Evolutionary conservation across 108 stramenopile genomes (phyloP).

Genomic region (Parietichytrium sp.): DNA sequence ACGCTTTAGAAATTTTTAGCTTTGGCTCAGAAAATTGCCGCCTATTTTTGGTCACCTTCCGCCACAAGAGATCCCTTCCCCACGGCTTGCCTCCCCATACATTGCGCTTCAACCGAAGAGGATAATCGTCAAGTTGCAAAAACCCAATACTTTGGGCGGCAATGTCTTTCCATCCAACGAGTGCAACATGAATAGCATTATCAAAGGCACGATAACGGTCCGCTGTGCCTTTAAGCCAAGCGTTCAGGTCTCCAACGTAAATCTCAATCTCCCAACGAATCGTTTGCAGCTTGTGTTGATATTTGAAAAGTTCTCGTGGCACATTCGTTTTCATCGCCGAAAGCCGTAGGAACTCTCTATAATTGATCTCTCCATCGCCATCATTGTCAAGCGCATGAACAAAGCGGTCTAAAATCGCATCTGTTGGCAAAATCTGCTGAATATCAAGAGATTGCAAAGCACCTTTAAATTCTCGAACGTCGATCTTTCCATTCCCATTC

Average conservation of each 20-base stretch:
- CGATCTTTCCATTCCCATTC: not conserved
- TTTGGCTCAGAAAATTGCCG: no score
- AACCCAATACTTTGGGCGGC: not conserved
- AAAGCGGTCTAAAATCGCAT: not conserved
- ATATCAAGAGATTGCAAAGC: not conserved
- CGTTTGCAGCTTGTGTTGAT: not conserved
- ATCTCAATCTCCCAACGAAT: conserved; percentile 8
- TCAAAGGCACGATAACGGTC: not conserved
- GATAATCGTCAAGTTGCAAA: conserved; percentile 21
- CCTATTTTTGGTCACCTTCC: no score
- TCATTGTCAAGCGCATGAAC: not conserved
- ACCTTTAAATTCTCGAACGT: not conserved
- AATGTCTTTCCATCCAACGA: not conserved
- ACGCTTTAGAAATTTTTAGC: no score
- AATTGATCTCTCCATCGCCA: conserved; percentile 1
- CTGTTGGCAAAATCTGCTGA: not conserved
- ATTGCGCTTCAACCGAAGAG: not conserved
- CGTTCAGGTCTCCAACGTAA: not conserved
- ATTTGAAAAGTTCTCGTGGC: no score
- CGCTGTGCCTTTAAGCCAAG: not conserved
- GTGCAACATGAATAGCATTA: not conserved
- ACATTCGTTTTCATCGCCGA: not conserved
- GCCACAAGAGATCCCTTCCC: not conserved
- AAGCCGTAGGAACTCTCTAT: not conserved
- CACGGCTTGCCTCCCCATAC: conserved; percentile 40